Evolutionary conservation across 345 rosid genomes (phyloP).

Genomic region (Populus davidiana): DNA sequence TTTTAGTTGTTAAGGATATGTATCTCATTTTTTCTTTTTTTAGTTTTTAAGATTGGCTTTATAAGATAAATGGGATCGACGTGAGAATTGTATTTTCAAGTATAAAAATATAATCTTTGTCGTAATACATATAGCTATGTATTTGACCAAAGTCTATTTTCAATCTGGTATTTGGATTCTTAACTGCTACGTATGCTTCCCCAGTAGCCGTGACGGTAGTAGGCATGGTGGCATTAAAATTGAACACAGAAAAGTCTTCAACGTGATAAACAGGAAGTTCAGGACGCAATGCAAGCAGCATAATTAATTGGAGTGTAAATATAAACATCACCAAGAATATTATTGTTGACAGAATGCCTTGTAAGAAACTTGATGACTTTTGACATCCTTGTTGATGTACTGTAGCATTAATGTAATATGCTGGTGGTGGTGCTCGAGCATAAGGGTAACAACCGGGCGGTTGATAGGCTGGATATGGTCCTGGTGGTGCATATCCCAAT

Average conservation of each 20-base stretch:
- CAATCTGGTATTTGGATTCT: conserved; percentile 64
- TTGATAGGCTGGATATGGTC: neutral
- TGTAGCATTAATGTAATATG: conserved; percentile 33
- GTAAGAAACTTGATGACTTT: conserved; percentile 22
- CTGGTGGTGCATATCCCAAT: conserved; percentile 33
- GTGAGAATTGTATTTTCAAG: too few species aligned
- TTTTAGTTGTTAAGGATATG: too few species aligned
- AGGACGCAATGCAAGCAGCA: conserved; percentile 74
- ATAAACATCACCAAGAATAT: conserved; percentile 32
- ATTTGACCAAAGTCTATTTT: conserved; percentile 51
- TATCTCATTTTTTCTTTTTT: too few species aligned
- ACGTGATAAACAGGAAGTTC: conserved; percentile 39
- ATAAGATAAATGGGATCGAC: too few species aligned
- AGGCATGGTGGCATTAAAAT: conserved; percentile 42
- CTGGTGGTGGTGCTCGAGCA: conserved; percentile 41
- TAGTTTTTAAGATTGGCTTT: too few species aligned
- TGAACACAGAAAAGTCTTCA: conserved; percentile 43
- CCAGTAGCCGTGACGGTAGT: conserved; percentile 39
- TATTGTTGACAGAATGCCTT: conserved; percentile 39
- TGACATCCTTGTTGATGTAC: conserved; percentile 12
- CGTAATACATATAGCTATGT: conserved; percentile 46
- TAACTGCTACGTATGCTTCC: conserved; percentile 47
- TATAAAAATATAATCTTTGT: conserved; percentile 4
- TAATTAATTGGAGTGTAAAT: conserved; percentile 33
- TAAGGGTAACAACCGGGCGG: conserved; percentile 11